Conservation (phyloP, 2,329 filamentous ascomycete species). For the Trichophyton mentagrophytes region DNA sequence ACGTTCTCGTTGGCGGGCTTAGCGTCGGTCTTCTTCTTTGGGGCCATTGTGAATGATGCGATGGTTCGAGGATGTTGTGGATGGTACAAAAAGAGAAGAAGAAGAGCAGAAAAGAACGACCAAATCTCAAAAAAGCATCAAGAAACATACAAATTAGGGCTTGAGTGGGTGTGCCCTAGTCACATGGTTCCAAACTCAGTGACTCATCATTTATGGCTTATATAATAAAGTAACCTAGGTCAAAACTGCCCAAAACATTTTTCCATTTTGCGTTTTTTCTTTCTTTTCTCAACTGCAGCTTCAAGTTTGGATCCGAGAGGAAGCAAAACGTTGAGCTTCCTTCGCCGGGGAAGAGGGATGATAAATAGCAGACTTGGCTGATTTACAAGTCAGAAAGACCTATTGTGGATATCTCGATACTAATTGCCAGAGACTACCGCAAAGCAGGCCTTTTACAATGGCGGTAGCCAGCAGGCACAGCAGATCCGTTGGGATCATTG, state of each 20-base stretch:
- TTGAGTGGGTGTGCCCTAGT: slow-evolving; percentile 7
- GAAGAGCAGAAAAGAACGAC: not conserved
- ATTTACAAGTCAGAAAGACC: not conserved
- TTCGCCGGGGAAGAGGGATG: not conserved
- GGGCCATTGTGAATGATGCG: slow-evolving; percentile 53
- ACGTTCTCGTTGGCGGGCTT: slow-evolving; percentile 87
- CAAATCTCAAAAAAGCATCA: not conserved
- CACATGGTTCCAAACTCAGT: not conserved
- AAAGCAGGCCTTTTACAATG: not conserved
- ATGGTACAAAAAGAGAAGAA: not conserved
- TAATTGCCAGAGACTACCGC: not conserved
- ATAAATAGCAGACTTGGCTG: not conserved
- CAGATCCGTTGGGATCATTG: slow-evolving; percentile 83
- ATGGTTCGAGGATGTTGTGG: slow-evolving; percentile 19
- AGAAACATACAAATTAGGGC: slow-evolving; percentile 3
- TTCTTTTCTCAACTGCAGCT: not conserved
- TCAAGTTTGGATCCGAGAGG: not conserved
- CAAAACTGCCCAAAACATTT: not conserved
- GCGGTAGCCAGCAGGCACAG: slow-evolving; percentile 31
- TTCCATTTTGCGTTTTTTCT: not conserved
- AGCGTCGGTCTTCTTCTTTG: slow-evolving; percentile 80
- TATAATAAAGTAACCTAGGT: not conserved
- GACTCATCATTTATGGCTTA: not conserved
- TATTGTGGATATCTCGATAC: not conserved
- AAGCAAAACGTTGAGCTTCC: not conserved